phyloP scores from a whole-genome alignment of 2,329 filamentous ascomycete genomes.

The Amauroascus verrucosus region DNA sequence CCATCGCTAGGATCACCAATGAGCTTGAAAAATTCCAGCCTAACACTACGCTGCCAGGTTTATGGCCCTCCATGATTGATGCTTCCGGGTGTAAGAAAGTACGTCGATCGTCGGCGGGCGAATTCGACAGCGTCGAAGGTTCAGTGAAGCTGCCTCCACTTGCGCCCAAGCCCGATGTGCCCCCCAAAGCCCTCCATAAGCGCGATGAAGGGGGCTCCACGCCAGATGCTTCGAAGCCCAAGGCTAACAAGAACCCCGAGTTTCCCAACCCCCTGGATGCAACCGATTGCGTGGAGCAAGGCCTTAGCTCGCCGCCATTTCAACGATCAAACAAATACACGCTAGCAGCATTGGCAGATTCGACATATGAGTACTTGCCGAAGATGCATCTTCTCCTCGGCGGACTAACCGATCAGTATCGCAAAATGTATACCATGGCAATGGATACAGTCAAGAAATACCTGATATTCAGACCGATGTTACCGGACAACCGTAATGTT shows the following conservation, averaged over 20 bases:
- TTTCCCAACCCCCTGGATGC: conserved; percentile 11
- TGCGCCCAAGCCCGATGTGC: not conserved
- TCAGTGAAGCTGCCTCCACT: conserved; percentile 12
- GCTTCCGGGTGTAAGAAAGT: conserved; percentile 58
- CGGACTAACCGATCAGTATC: conserved; percentile 55
- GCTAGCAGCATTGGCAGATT: conserved; percentile 48
- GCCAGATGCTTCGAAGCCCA: conserved; percentile 9
- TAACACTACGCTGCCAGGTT: conserved; percentile 29
- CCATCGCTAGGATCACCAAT: conserved; percentile 29
- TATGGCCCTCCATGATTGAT: conserved; percentile 51
- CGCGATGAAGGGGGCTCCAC: not conserved
- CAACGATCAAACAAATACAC: conserved; percentile 33
- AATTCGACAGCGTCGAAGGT: conserved; percentile 21
- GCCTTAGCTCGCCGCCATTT: conserved; percentile 29
- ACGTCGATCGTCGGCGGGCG: conserved; percentile 13
- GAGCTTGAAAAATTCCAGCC: conserved; percentile 28
- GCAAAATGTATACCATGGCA: conserved; percentile 58
- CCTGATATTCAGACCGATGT: conserved; percentile 69
- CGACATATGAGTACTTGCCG: conserved; percentile 49
- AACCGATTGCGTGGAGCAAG: conserved; percentile 32
- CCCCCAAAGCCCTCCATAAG: conserved; percentile 1
- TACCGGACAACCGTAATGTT: conserved; percentile 55
- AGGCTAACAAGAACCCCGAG: conserved; percentile 13
- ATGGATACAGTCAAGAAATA: conserved; percentile 59
- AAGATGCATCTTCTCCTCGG: conserved; percentile 66